Percentiles rank a stretch among this genome's conserved stretches.
Conservation (phyloP, 2,329 filamentous ascomycete genomes). For the Colletotrichum navitas region DNA sequence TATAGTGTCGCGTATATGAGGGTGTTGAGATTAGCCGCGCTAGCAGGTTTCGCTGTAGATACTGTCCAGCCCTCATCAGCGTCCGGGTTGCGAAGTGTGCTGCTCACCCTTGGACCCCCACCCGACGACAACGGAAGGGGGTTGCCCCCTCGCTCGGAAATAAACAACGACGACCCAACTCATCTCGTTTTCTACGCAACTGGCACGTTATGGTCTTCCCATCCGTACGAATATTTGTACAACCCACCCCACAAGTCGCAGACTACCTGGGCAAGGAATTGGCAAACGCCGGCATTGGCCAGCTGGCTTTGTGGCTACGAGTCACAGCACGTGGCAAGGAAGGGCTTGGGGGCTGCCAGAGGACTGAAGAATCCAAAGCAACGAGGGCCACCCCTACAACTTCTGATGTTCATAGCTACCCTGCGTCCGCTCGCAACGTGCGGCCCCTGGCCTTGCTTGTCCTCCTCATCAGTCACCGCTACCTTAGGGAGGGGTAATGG, state of each 20-base stretch:
- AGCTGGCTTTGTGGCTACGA: conserved; percentile 8
- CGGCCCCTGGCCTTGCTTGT: background rate
- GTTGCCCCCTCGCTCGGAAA: conserved; percentile 2
- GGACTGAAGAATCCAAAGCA: conserved; percentile 33
- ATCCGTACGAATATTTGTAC: background rate
- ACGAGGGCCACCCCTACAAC: conserved; percentile 23
- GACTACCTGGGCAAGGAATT: background rate
- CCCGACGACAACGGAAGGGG: background rate
- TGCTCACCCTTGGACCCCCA: conserved; percentile 12
- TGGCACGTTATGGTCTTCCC: conserved; percentile 8
- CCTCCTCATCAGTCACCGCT: background rate
- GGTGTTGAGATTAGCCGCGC: background rate
- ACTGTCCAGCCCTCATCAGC: conserved; percentile 14
- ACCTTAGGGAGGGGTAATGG: background rate
- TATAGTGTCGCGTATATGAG: background rate
- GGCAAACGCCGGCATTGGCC: conserved; percentile 6
- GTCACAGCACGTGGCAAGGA: conserved; percentile 37
- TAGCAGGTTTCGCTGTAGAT: conserved; percentile 4
- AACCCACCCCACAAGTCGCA: background rate
- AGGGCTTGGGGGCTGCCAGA: conserved; percentile 29
- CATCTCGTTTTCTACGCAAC: conserved; percentile 28
- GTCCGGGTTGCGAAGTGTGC: background rate
- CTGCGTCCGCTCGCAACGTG: conserved; percentile 11
- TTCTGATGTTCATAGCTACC: background rate
- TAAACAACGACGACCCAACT: conserved; percentile 14